These are phyloP conservation scores for Peronosclerospora sorghi DNA, from an alignment of 352 stramenopile genomes.

Conservation along the genomic window DNA sequence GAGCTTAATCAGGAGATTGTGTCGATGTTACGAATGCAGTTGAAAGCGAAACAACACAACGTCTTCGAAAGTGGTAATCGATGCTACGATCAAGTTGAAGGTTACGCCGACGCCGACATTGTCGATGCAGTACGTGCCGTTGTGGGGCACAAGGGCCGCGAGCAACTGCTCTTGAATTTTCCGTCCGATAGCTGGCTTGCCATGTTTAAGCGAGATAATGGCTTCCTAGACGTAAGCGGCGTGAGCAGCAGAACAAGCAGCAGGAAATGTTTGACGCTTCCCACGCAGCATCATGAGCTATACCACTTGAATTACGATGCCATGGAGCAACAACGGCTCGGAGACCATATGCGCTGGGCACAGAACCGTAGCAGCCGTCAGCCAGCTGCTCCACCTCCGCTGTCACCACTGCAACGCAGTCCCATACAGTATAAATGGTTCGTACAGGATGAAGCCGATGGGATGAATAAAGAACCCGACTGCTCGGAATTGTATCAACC, in stretches of 20 bases:
- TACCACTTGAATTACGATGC: constrained; percentile 12
- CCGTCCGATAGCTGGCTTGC: constrained; percentile 36
- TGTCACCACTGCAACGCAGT: constrained; percentile 4
- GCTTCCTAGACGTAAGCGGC: constrained; percentile 21
- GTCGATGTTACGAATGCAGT: constrained; percentile 39
- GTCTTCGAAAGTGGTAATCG: constrained; percentile 9
- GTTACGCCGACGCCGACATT: constrained; percentile 39
- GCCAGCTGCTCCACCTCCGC: constrained; percentile 6
- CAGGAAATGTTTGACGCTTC: constrained; percentile 1
- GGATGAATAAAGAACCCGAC: not conserved
- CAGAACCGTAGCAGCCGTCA: constrained; percentile 17
- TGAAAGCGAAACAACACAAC: constrained; percentile 28
- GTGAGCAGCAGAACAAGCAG: constrained; percentile 6
- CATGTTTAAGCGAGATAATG: constrained; percentile 45
- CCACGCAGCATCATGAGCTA: constrained; percentile 8
- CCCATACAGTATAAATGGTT: constrained; percentile 6
- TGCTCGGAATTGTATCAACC: constrained; percentile 1
- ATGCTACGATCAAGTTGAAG: constrained; percentile 17
- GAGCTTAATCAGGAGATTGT: constrained; percentile 43
- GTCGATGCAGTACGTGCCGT: constrained; percentile 50
- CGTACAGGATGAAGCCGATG: constrained; percentile 8
- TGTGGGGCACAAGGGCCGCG: constrained; percentile 27
- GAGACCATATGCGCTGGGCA: constrained; percentile 6
- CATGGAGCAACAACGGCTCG: constrained; percentile 8
- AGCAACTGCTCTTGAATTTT: constrained; percentile 33